Evolutionary conservation across 2,329 filamentous ascomycete species (phyloP).

Genomic region (Tolypocladium pustulatum): DNA sequence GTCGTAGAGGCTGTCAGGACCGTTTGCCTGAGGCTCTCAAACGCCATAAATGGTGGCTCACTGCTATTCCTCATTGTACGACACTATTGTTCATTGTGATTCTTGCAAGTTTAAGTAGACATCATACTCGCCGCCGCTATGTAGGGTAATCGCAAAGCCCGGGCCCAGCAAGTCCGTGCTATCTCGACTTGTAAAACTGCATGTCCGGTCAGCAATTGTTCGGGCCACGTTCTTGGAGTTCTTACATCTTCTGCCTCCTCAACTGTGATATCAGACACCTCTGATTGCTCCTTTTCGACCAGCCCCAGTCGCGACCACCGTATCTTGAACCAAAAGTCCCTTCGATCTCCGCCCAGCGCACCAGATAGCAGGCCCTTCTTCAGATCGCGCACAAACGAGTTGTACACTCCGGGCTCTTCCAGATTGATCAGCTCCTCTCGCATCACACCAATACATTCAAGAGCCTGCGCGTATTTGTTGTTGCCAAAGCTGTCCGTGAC

Average conservation of each 20-base stretch:
- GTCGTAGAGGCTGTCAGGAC: background rate
- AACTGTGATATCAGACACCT: constrained; percentile 54
- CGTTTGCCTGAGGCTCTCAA: background rate
- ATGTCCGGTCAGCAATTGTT: constrained; percentile 12
- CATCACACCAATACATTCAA: constrained; percentile 70
- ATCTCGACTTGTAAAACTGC: constrained; percentile 28
- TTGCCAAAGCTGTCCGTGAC: constrained; percentile 68
- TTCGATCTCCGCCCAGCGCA: constrained; percentile 63
- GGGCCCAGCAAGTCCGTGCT: background rate
- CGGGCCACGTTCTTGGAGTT: background rate
- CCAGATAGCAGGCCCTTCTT: constrained; percentile 63
- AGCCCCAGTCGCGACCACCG: constrained; percentile 59
- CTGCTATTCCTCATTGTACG: background rate
- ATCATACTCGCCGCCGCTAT: background rate
- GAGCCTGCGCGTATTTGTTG: constrained; percentile 59
- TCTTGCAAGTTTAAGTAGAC: background rate
- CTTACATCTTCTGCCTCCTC: constrained; percentile 59
- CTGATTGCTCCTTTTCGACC: constrained; percentile 53
- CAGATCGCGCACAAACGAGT: constrained; percentile 58
- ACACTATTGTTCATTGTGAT: background rate
- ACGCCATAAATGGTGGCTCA: too few species aligned
- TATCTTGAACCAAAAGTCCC: constrained; percentile 74
- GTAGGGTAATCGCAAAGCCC: background rate
- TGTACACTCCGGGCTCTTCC: constrained; percentile 69
- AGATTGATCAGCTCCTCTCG: constrained; percentile 64